A percentile compares a stretch with the other conserved stretches of the same genome.
These are phyloP conservation scores for Telopea speciosissima DNA, from an alignment of 177 flowering plant genomes.

Conservation along the genomic window DNA sequence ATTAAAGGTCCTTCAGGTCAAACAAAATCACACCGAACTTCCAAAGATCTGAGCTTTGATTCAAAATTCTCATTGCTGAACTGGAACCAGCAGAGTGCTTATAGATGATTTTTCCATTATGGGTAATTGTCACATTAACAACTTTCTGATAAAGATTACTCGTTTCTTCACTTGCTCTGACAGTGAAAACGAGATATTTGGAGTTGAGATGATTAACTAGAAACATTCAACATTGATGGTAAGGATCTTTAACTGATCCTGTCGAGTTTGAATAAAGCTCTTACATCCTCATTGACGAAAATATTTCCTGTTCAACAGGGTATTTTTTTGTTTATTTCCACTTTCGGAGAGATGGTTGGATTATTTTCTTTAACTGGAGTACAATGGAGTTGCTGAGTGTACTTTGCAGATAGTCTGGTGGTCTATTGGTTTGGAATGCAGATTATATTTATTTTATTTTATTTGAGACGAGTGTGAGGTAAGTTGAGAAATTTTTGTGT, in stretches of 20 bases:
- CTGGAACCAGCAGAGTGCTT: conserved; percentile 12
- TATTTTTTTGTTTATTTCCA: not conserved
- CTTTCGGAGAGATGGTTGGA: not conserved
- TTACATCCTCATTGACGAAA: no score
- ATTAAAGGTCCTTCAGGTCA: conserved; percentile 18
- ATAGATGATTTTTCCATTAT: conserved; percentile 12
- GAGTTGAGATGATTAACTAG: no score
- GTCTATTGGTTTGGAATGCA: no score
- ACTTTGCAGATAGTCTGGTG: no score
- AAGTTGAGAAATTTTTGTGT: no score
- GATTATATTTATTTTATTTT: no score
- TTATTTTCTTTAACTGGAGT: not conserved
- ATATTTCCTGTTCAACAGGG: no score
- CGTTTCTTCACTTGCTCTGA: not conserved
- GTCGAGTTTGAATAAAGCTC: no score
- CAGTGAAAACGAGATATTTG: no score
- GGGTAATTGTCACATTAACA: not conserved
- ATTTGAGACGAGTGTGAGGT: no score
- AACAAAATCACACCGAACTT: conserved; percentile 14
- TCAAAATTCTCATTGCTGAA: conserved; percentile 20
- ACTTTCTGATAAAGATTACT: not conserved
- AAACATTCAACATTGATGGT: no score
- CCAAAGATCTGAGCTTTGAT: conserved; percentile 21
- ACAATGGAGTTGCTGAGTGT: not conserved
- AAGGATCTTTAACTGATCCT: no score